Conservation (phyloP, 192 early-diverging fungal species). For the Linnemannia elongata region DNA sequence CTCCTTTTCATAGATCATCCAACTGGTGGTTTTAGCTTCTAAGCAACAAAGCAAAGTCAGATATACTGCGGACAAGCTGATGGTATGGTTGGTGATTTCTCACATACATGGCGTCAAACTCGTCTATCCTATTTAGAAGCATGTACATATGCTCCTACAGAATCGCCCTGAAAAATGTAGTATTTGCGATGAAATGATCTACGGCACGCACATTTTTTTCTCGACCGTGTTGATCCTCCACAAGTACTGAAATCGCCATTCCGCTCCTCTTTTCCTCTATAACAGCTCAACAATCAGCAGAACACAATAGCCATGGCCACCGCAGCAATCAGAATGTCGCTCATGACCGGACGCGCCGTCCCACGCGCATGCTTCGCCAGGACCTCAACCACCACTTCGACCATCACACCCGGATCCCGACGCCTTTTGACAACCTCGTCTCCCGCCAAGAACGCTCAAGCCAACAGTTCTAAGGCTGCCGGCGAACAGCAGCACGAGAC, state of each 20-base stretch:
- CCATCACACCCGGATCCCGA: constrained; percentile 15
- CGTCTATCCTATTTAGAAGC: too few relatives aligned
- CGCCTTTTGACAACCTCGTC: constrained; percentile 37
- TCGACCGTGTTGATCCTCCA: neutral
- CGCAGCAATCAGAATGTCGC: constrained; percentile 46
- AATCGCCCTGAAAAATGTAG: neutral
- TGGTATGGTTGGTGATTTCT: too few relatives aligned
- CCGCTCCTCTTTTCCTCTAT: neutral
- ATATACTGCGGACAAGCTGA: too few relatives aligned
- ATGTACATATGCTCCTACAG: too few relatives aligned
- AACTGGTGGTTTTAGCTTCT: too few relatives aligned
- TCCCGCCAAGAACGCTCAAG: constrained; percentile 23
- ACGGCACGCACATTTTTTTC: neutral
- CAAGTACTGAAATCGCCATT: neutral
- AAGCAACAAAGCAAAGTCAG: too few relatives aligned
- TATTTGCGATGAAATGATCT: neutral
- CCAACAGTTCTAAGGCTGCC: neutral
- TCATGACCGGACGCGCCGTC: constrained; percentile 35
- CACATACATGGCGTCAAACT: too few relatives aligned
- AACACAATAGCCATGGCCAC: constrained; percentile 28
- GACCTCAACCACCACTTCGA: neutral
- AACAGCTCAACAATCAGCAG: neutral
- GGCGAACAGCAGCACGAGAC: neutral
- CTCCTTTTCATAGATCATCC: too few relatives aligned
- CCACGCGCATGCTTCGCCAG: constrained; percentile 25